phyloP scores from a whole-genome alignment of 2,329 filamentous ascomycete genomes.

The Canariomyces notabilis region DNA sequence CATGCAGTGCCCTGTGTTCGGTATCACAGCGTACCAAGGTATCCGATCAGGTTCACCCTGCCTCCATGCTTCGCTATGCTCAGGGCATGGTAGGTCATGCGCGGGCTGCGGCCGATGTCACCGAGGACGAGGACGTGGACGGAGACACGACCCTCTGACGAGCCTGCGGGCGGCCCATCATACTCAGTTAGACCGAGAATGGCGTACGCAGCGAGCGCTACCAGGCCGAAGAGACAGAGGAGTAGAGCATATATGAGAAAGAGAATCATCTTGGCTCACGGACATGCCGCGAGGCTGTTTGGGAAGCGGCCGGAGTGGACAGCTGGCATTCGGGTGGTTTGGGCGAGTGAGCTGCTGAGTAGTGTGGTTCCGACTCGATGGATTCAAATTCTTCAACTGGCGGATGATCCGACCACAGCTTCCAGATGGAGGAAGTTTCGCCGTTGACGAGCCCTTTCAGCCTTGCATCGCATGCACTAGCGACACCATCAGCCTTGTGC shows the following conservation, averaged over 20 bases:
- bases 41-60: slow-evolving; percentile 80
- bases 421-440: background rate
- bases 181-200: slow-evolving; percentile 18
- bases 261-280: slow-evolving; percentile 6
- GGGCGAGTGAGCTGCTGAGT: no score
- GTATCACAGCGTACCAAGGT: slow-evolving; percentile 55
- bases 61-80: slow-evolving; percentile 82
- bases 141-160: slow-evolving; percentile 23
- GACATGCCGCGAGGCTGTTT: background rate
- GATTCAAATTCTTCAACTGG: no score
- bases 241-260: slow-evolving; percentile 9
- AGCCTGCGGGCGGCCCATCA: slow-evolving; percentile 14
- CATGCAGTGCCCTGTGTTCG: background rate
- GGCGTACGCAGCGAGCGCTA: slow-evolving; percentile 20
- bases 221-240: slow-evolving; percentile 16
- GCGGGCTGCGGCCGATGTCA: slow-evolving; percentile 90
- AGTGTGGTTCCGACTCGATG: no score
- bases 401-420: no score
- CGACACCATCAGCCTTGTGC: background rate
- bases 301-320: background rate
- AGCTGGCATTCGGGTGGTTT: background rate
- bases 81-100: slow-evolving; percentile 97
- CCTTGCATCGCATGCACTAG: background rate
- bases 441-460: background rate
- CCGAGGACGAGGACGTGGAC: slow-evolving; percentile 88